phyloP scores from a whole-genome alignment of 2,329 filamentous ascomycete genomes.

The Penicillium sp. region DNA sequence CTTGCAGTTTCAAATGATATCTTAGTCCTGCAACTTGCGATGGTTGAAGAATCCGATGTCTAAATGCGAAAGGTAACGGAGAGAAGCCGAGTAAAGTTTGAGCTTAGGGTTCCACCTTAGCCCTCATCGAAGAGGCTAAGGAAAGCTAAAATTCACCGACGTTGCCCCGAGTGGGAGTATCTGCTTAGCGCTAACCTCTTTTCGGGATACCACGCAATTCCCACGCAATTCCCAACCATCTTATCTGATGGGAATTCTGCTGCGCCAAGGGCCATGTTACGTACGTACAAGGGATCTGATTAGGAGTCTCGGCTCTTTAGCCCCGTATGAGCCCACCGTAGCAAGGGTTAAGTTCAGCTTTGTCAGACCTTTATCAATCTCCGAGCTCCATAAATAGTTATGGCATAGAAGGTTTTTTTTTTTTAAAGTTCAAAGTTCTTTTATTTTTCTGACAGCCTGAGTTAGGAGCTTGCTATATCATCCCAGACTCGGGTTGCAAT shows the following conservation, averaged over 20 bases:
- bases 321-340: background rate
- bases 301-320: background rate
- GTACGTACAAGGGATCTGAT: slow-evolving; percentile 1
- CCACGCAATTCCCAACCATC: background rate
- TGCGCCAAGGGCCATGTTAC: background rate
- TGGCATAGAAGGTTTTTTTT: background rate
- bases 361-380: slow-evolving; percentile 5
- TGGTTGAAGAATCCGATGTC: background rate
- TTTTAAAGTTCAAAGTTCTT: background rate
- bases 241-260: slow-evolving; percentile 12
- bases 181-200: background rate
- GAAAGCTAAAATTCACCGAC: slow-evolving; percentile 9
- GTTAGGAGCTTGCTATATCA: background rate
- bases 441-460: background rate
- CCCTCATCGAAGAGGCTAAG: no score
- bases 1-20: background rate
- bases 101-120: background rate
- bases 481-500: background rate
- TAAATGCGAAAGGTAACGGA: background rate
- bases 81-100: background rate
- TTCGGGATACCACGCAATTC: background rate
- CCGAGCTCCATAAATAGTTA: background rate
- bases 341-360: background rate
- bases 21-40: no score
- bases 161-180: background rate